These are phyloP conservation scores for Imleria badia DNA, from an alignment of 768 basidiomycete species.

Conservation along the genomic window DNA sequence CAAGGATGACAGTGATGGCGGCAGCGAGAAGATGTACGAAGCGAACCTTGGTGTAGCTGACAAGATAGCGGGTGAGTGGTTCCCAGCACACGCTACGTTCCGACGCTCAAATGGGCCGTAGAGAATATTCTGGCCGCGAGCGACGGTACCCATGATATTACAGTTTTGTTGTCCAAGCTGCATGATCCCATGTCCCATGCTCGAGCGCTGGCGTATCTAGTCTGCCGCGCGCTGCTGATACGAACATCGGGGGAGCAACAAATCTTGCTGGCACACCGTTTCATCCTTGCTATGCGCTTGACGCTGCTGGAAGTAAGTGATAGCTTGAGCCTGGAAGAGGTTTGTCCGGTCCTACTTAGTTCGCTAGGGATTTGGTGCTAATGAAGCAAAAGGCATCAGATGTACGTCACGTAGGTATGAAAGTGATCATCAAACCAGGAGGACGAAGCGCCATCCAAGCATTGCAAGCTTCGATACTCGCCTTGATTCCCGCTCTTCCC, in stretches of 20 bases:
- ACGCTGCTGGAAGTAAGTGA: constrained; percentile 47
- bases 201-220: constrained; percentile 57
- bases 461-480: constrained; percentile 59
- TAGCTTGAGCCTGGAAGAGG: constrained; percentile 31
- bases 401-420: constrained; percentile 45
- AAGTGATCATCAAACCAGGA: constrained; percentile 58
- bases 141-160: constrained; percentile 42
- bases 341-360: constrained; percentile 7
- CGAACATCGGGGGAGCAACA: constrained; percentile 58
- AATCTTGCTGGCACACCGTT: constrained; percentile 49
- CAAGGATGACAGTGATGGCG: constrained; percentile 31
- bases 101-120: constrained; percentile 26
- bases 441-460: constrained; percentile 54
- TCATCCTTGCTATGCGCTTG: constrained; percentile 48
- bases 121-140: constrained; percentile 65
- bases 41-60: constrained; percentile 55
- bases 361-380: neutral
- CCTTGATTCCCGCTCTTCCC: constrained; percentile 48
- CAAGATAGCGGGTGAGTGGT: constrained; percentile 61
- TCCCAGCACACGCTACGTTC: neutral
- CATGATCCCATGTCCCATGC: constrained; percentile 49
- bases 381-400: constrained; percentile 42
- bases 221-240: constrained; percentile 59
- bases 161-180: constrained; percentile 51
- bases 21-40: constrained; percentile 44